Base-by-base conservation (phyloP, 2,329 filamentous ascomycete species). In the Thielaviopsis ethacetica region DNA sequence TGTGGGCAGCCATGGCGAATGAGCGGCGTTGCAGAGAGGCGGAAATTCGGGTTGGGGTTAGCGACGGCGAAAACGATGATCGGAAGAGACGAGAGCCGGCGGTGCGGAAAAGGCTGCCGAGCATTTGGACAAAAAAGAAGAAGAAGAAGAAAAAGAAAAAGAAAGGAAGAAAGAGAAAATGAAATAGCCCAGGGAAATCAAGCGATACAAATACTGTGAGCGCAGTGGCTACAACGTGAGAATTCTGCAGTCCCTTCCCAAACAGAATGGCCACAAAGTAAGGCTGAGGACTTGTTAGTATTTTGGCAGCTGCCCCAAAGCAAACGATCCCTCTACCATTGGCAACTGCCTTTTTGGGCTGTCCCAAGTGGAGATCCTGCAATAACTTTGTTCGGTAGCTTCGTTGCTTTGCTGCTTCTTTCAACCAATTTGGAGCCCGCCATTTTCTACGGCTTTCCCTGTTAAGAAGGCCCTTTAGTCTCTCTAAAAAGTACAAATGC, bases 1-100 rank as follows among this genome's bases (percentile, higher is more conserved):
- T 81, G 56, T 65, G 60, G n/a, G 61, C 19, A 51, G 47, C 59
- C 62, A 61, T 62, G 52, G 54, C 26, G 26, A 59, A 19, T 21
- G 57, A 55, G 34, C 22, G 56, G 24, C 15, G 53, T 19, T 58
- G 56, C 17, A 53, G 15, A 38, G 51, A 50, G 7, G 49, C 38
- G 22, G 41, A 26, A 22, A 59, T 50, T 22, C 12, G 17, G 38
- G 53, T 24, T 24, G 30, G 44, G 57, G 30, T 24, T 24, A 54
- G 22, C n/a, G 27, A 22, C 15, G 54, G 22, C 7, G 52, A 47
- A 51, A 53, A 54, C 22, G 49, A 26, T 24, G 59, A n/a, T 59
- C 38, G 53, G 34, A 52, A 50, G 26, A 61, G 51, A 41, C 53
- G 59, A 54, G 56, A 58, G 53, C 59, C 53, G 56, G 53, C 24